Conservation (phyloP, 2,329 filamentous ascomycete genomes). For the Leptographium radiaticola region DNA sequence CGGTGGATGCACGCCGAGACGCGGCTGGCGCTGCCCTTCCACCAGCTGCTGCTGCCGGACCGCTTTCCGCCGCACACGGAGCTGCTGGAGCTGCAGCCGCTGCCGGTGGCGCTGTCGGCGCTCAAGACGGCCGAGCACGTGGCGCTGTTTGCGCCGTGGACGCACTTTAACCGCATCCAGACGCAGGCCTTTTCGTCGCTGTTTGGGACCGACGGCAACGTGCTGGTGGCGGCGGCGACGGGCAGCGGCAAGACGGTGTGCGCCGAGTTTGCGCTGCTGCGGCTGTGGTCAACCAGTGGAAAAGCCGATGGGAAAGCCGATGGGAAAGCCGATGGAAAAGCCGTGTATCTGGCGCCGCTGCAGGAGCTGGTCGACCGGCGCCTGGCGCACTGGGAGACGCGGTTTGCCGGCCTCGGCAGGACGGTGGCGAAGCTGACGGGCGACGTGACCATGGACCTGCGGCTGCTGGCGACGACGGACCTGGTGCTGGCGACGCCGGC, state of each 20-base stretch:
- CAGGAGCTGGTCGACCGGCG: conserved; percentile 82
- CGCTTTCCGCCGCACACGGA: conserved; percentile 93
- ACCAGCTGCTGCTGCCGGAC: conserved; percentile 86
- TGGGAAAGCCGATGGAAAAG: conserved; percentile 30
- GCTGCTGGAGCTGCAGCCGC: conserved; percentile 78
- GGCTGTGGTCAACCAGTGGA: too few species aligned
- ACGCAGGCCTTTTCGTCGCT: conserved; percentile 94
- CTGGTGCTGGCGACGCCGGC: conserved; percentile 82
- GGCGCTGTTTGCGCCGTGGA: conserved; percentile 69
- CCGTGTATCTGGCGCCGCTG: conserved; percentile 89
- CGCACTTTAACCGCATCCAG: conserved; percentile 92
- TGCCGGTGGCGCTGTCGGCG: conserved; percentile 66
- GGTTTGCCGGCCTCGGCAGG: conserved; percentile 63
- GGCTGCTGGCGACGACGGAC: conserved; percentile 75
- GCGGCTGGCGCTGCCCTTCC: conserved; percentile 83
- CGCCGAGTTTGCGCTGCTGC: conserved; percentile 83
- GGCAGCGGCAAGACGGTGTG: conserved; percentile 96
- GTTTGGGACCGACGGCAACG: conserved; percentile 83
- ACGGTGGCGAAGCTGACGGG: conserved; percentile 86
- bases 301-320: too few species aligned
- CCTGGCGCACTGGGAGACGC: conserved; percentile 72
- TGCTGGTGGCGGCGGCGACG: conserved; percentile 83
- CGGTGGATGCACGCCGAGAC: conserved; percentile 98
- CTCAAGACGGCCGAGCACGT: conserved; percentile 77
- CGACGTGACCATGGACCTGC: conserved; percentile 81